phyloP scores from a whole-genome alignment of 108 stramenopile species.

The Cyclotella kingstonii region DNA sequence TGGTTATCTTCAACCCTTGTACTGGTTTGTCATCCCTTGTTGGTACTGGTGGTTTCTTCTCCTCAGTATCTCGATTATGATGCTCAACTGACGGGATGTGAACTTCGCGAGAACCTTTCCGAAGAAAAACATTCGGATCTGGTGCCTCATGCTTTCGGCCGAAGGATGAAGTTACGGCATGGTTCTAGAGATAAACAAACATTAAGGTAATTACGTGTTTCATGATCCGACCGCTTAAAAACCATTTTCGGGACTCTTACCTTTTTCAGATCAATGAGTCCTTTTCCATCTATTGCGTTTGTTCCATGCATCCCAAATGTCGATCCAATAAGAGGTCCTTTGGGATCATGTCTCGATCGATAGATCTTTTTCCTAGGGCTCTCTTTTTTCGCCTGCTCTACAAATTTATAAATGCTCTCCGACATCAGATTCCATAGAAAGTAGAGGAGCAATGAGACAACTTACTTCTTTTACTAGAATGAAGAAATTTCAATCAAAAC shows the following conservation, averaged over 20 bases:
- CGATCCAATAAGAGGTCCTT: constrained; percentile 46
- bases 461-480: no score
- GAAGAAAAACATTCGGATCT: constrained; percentile 50
- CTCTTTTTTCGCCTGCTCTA: constrained; percentile 44
- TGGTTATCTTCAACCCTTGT: constrained; percentile 51
- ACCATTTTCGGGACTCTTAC: constrained; percentile 11
- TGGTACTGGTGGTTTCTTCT: constrained; percentile 51
- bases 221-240: neutral
- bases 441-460: neutral
- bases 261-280: constrained; percentile 50
- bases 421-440: constrained; percentile 13
- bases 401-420: constrained; percentile 62
- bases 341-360: constrained; percentile 59
- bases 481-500: neutral
- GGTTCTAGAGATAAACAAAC: constrained; percentile 40
- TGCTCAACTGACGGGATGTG: constrained; percentile 23
- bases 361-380: constrained; percentile 52
- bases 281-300: constrained; percentile 48
- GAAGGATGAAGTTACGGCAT: constrained; percentile 41
- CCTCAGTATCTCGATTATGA: constrained; percentile 29
- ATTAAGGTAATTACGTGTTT: neutral
- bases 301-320: constrained; percentile 65
- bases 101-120: constrained; percentile 32
- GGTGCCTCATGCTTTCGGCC: constrained; percentile 31
- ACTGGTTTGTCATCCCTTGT: constrained; percentile 47